phyloP scores from a whole-genome alignment of 2,329 filamentous ascomycete species.

The Mycosphaerella sp. region DNA sequence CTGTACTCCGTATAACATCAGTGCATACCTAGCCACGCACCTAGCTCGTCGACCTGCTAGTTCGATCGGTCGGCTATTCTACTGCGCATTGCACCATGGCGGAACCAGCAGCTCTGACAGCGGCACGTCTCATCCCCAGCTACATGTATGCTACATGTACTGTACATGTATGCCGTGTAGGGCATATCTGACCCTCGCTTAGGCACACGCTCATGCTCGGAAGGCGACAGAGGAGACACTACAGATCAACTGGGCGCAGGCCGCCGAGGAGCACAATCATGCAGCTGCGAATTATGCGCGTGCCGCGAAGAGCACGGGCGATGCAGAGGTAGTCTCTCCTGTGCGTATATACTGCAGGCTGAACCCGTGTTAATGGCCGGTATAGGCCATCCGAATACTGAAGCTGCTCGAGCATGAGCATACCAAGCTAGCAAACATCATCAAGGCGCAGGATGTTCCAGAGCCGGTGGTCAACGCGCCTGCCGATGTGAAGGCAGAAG shows the following conservation, averaged over 20 bases:
- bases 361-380: constrained; percentile 32
- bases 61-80: not conserved
- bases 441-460: constrained; percentile 55
- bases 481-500: not conserved
- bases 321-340: constrained; percentile 45
- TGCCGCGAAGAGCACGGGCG: constrained; percentile 66
- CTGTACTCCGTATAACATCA: too few relatives aligned
- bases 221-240: constrained; percentile 70
- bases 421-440: constrained; percentile 70
- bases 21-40: too few relatives aligned
- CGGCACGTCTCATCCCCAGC: not conserved
- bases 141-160: too few relatives aligned
- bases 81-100: constrained; percentile 20
- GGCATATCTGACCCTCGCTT: constrained; percentile 8
- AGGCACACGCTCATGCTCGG: constrained; percentile 85
- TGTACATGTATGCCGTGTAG: not conserved
- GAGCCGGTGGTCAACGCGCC: constrained; percentile 3
- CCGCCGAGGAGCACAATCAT: constrained; percentile 79
- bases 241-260: constrained; percentile 66
- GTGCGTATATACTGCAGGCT: not conserved
- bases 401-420: constrained; percentile 84
- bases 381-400: constrained; percentile 75
- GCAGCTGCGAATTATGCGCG: constrained; percentile 85
- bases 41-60: not conserved
- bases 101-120: constrained; percentile 23